These are phyloP conservation scores for Suillus spraguei DNA, from an alignment of 768 basidiomycete genomes.

Conservation along the genomic window DNA sequence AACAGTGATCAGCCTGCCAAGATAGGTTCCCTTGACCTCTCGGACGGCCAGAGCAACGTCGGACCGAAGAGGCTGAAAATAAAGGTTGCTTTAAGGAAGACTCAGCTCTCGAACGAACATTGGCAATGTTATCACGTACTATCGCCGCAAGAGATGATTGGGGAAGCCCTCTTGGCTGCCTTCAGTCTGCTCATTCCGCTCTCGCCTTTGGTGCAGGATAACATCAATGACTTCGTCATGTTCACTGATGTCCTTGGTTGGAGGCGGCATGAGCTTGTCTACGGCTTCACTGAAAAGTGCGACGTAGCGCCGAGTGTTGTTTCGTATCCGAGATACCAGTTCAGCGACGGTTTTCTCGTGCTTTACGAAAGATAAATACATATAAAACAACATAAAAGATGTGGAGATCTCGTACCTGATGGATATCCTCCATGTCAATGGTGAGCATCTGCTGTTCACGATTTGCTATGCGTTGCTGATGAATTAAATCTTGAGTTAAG, in stretches of 20 bases:
- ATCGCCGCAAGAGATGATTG: slow-evolving; percentile 88
- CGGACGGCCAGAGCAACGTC: slow-evolving; percentile 86
- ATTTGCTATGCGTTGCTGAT: slow-evolving; percentile 90
- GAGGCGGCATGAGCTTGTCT: slow-evolving; percentile 86
- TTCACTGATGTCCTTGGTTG: slow-evolving; percentile 88
- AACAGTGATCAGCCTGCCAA: slow-evolving; percentile 94
- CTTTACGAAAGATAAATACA: slow-evolving; percentile 38
- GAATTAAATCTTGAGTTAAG: slow-evolving; percentile 18
- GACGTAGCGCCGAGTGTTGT: slow-evolving; percentile 90
- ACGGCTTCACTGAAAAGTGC: slow-evolving; percentile 87
- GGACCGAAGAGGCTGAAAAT: slow-evolving; percentile 85
- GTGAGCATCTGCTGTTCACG: slow-evolving; percentile 88
- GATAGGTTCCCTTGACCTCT: slow-evolving; percentile 80
- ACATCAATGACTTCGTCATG: slow-evolving; percentile 96
- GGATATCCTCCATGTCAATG: slow-evolving; percentile 88
- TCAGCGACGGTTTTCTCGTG: slow-evolving; percentile 71
- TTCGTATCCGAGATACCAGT: slow-evolving; percentile 76
- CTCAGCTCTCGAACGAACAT: background rate
- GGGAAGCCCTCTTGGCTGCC: slow-evolving; percentile 82
- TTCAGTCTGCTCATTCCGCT: slow-evolving; percentile 83
- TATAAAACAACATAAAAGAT: background rate
- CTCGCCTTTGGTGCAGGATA: slow-evolving; percentile 90
- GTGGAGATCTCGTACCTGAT: slow-evolving; percentile 49
- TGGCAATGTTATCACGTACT: slow-evolving; percentile 60
- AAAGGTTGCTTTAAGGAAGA: slow-evolving; percentile 72